Evolutionary conservation across 2,329 filamentous ascomycete species (phyloP).

Genomic region (Phoma herbarum): DNA sequence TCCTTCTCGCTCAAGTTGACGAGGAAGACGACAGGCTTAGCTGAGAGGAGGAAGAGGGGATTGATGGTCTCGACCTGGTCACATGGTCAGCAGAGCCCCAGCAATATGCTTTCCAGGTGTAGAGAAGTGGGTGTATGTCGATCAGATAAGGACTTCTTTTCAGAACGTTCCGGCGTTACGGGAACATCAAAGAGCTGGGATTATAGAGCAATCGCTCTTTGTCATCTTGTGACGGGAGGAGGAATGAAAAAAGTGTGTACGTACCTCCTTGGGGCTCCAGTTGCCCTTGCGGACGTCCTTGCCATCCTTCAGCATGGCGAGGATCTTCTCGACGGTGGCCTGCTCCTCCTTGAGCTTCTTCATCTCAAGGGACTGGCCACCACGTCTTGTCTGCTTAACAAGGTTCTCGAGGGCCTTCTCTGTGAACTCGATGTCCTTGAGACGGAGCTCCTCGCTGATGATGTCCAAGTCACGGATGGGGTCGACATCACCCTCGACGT

Average conservation of each 20-base stretch:
- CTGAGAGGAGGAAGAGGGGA: conserved; percentile 90
- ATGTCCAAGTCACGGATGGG: conserved; percentile 93
- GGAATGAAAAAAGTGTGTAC: conserved; percentile 44
- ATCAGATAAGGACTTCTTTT: conserved; percentile 85
- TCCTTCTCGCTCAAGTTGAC: conserved; percentile 98
- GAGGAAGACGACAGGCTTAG: conserved; percentile 96
- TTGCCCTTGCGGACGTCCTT: conserved; percentile 92
- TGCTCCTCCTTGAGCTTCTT: conserved; percentile 97
- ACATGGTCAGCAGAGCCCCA: conserved; percentile 37
- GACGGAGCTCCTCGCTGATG: conserved; percentile 93
- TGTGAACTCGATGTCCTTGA: conserved; percentile 98
- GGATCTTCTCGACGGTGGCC: conserved; percentile 88
- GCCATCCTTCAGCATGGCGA: conserved; percentile 82
- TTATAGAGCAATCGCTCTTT: conserved; percentile 96
- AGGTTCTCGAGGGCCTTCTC: conserved; percentile 93
- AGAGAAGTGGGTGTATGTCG: conserved; percentile 20
- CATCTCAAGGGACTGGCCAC: conserved; percentile 94
- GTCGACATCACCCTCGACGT: conserved; percentile 98
- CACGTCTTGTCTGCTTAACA: conserved; percentile 92
- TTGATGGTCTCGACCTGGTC: conserved; percentile 94
- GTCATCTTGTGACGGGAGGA: conserved; percentile 80
- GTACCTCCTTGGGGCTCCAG: conserved; percentile 95
- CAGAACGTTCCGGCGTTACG: conserved; percentile 81
- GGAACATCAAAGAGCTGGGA: conserved; percentile 99
- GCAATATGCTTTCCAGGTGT: conserved; percentile 9